A percentile compares a stretch with the other conserved stretches of the same genome.
These are phyloP conservation scores for Picochlorum sp. DNA, from an alignment of 139 green algal genomes.

Conservation along the genomic window DNA sequence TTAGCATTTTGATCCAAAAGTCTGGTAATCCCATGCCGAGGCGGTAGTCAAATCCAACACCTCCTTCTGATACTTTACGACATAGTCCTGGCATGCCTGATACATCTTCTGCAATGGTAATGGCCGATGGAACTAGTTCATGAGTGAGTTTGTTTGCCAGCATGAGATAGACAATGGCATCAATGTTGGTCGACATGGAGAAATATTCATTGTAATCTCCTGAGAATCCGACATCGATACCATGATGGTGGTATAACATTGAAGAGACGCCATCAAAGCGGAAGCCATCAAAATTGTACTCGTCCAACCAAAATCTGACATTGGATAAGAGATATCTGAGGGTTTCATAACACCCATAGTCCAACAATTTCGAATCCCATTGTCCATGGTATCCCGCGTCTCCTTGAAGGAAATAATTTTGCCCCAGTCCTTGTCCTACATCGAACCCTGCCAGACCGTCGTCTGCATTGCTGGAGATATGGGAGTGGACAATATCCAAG, in stretches of 20 bases:
- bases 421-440: constrained; percentile 60
- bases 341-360: constrained; percentile 78
- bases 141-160: constrained; percentile 85
- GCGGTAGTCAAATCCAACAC: constrained; percentile 86
- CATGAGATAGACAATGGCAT: constrained; percentile 95
- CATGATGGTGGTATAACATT: constrained; percentile 98
- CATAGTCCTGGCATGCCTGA: constrained; percentile 87
- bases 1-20: constrained; percentile 68
- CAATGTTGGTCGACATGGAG: constrained; percentile 69
- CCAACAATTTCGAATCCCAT: constrained; percentile 86
- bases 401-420: constrained; percentile 81
- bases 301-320: constrained; percentile 89
- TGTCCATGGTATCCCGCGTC: constrained; percentile 76
- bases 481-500: constrained; percentile 88
- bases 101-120: constrained; percentile 92
- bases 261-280: constrained; percentile 92
- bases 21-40: constrained; percentile 92
- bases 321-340: constrained; percentile 92
- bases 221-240: constrained; percentile 75
- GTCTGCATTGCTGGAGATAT: constrained; percentile 75
- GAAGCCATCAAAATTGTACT: constrained; percentile 92
- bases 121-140: constrained; percentile 45
- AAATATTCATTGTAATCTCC: constrained; percentile 58
- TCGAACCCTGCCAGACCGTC: constrained; percentile 92
- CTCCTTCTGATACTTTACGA: constrained; percentile 74